Evolutionary conservation across 345 rosid species (phyloP).

Genomic region (Gossypium thurberi): DNA sequence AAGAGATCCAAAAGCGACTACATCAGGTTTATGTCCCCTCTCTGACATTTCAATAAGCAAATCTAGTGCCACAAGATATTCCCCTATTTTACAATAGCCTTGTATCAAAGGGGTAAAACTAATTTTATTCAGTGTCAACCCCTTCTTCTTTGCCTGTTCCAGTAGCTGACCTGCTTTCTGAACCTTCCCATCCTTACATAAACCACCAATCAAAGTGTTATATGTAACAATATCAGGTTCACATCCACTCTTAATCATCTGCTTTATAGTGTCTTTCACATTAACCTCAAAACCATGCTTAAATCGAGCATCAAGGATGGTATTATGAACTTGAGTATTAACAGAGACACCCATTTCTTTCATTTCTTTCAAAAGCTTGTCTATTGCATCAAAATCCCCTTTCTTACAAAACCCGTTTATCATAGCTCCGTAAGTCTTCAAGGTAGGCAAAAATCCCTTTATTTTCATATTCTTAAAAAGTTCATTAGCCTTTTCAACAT

Average conservation of each 20-base stretch:
- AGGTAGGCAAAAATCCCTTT: not conserved
- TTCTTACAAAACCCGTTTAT: constrained; percentile 33
- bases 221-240: constrained; percentile 65
- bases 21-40: constrained; percentile 63
- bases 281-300: constrained; percentile 43
- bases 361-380: constrained; percentile 45
- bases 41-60: constrained; percentile 66
- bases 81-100: constrained; percentile 42
- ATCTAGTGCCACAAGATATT: constrained; percentile 40
- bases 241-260: constrained; percentile 46
- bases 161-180: constrained; percentile 52
- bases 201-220: constrained; percentile 50
- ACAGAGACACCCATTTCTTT: constrained; percentile 13
- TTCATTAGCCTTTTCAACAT: not conserved
- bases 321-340: constrained; percentile 4
- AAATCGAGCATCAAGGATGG: constrained; percentile 1
- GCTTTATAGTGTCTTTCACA: constrained; percentile 32
- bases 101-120: constrained; percentile 62
- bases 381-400: constrained; percentile 44
- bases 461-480: constrained; percentile 1
- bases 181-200: constrained; percentile 47
- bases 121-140: constrained; percentile 39
- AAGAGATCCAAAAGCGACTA: constrained; percentile 46
- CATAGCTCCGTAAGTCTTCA: constrained; percentile 1
- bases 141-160: constrained; percentile 46